A percentile compares a stretch with the other conserved stretches of the same genome.
These are phyloP conservation scores for Gossypium schwendimanii DNA, from an alignment of 441 rosid genomes.

Conservation along the genomic window DNA sequence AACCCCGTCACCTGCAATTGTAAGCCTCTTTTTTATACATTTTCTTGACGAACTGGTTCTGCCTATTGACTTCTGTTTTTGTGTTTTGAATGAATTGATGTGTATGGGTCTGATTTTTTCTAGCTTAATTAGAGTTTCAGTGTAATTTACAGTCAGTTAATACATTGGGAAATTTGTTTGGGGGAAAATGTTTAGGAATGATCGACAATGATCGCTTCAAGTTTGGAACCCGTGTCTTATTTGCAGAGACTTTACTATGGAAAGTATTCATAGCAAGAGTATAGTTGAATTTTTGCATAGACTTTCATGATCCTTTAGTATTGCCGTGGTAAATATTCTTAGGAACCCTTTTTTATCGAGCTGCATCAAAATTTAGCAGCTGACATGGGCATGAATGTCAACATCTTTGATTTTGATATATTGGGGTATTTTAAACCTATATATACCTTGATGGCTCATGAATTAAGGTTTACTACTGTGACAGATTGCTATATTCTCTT, in stretches of 20 bases:
- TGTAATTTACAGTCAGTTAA: neutral
- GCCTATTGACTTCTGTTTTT: neutral
- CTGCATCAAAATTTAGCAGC: neutral
- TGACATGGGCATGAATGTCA: neutral
- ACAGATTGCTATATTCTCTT: neutral
- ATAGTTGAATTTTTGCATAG: neutral
- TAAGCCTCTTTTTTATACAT: conserved; percentile 20
- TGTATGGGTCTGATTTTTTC: neutral
- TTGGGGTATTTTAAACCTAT: neutral
- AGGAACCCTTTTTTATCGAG: neutral
- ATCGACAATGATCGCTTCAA: neutral
- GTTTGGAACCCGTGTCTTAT: neutral
- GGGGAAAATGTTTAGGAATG: neutral
- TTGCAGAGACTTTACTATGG: neutral
- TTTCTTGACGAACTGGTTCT: neutral
- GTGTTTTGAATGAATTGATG: neutral
- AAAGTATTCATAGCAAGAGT: neutral
- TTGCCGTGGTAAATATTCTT: neutral
- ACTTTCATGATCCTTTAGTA: neutral
- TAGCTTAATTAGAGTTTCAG: neutral
- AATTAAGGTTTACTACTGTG: neutral
- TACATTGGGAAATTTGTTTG: neutral
- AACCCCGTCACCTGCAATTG: conserved; percentile 74
- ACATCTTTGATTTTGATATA: neutral
- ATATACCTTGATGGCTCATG: neutral